These are phyloP conservation scores for Teunomyces funiuensis DNA, from an alignment of 805 yeast species.

Conservation along the genomic window DNA sequence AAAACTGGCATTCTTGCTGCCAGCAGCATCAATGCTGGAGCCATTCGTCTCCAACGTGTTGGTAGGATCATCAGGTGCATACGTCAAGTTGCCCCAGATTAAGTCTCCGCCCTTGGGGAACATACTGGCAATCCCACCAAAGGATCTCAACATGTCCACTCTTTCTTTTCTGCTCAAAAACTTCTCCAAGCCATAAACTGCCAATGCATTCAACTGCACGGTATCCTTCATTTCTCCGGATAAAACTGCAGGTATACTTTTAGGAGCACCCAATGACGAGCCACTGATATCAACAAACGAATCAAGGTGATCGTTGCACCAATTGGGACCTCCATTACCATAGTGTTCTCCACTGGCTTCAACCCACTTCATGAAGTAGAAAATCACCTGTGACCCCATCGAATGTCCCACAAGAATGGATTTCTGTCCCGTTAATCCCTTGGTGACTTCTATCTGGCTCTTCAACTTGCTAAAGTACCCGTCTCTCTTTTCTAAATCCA, in stretches of 20 bases:
- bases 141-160: constrained; percentile 77
- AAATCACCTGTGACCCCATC: constrained; percentile 92
- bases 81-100: constrained; percentile 76
- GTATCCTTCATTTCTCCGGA: constrained; percentile 99
- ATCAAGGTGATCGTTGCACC: constrained; percentile 86
- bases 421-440: constrained; percentile 57
- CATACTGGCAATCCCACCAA: constrained; percentile 96
- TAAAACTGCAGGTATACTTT: constrained; percentile 85
- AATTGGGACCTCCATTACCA: constrained; percentile 87
- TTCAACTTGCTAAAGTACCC: constrained; percentile 79
- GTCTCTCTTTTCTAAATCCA: constrained; percentile 86
- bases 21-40: constrained; percentile 17
- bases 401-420: constrained; percentile 86
- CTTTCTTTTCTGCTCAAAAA: constrained; percentile 90
- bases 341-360: constrained; percentile 79
- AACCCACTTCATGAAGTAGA: constrained; percentile 92
- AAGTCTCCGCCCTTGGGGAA: constrained; percentile 91
- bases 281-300: constrained; percentile 88
- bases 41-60: constrained; percentile 22
- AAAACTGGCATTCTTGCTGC: constrained; percentile 15
- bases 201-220: constrained; percentile 87
- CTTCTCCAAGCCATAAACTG: constrained; percentile 91
- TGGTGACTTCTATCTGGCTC: constrained; percentile 63
- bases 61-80: constrained; percentile 71
- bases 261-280: constrained; percentile 90